Evolutionary conservation across 148 eudicot species (phyloP).

Genomic region (Chenopodium suecicum): DNA sequence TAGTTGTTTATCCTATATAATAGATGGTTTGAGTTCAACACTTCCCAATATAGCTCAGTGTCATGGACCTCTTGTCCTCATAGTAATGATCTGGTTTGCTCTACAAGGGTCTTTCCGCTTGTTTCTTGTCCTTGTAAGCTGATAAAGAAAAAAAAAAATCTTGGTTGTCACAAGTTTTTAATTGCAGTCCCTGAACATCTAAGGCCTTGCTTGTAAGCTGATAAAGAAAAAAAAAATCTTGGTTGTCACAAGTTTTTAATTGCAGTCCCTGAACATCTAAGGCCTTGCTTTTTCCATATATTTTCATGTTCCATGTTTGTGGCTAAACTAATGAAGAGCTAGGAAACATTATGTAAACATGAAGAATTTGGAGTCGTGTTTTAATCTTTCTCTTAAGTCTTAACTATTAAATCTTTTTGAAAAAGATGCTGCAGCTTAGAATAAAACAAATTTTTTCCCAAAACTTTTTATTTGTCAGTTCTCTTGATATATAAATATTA

Average conservation of each 20-base stretch:
- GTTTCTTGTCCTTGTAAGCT: too few species aligned
- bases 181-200: not conserved
- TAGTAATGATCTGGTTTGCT: too few species aligned
- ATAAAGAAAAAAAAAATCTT: too few species aligned
- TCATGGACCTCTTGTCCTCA: too few species aligned
- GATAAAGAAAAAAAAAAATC: too few species aligned
- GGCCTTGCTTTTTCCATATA: not conserved
- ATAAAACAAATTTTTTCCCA: not conserved
- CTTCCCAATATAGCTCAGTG: too few species aligned
- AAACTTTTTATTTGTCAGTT: not conserved
- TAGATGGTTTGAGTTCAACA: too few species aligned
- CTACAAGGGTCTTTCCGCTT: too few species aligned
- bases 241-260: not conserved
- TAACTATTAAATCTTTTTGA: not conserved
- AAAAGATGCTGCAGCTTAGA: not conserved
- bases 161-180: not conserved
- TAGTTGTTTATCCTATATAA: too few species aligned
- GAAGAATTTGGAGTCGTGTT: not conserved
- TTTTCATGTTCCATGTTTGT: not conserved
- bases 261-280: not conserved
- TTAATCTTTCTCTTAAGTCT: not conserved
- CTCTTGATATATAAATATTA: not conserved
- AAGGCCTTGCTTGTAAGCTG: not conserved
- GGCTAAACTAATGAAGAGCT: not conserved
- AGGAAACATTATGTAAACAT: not conserved